Evolutionary conservation across 2,329 filamentous ascomycete species (phyloP), one percentile per base, ranked within the genome.

Genomic region (Aspergillus carbonarius): DNA sequence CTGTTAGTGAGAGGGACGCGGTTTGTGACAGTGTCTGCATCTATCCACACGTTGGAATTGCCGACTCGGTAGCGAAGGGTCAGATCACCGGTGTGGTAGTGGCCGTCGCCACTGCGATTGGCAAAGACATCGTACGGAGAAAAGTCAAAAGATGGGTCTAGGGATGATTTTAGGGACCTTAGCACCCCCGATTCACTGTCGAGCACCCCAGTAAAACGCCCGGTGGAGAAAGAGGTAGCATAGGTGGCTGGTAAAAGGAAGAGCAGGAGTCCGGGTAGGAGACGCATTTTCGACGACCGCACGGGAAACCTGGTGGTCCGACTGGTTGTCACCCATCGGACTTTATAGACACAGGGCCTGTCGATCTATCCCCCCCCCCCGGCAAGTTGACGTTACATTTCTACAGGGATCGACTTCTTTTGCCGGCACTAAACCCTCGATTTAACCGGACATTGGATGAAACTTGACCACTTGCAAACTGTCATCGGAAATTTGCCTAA

Each of bases 51-150:
- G 1, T 61, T 68, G 12, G 58, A 55, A 5, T 73, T 75, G 1
- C 68, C 68, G 2, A 71, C 62, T n/a, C 83, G 81, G 65, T 84
- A 86, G 12, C 83, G 79, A 46, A 82, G 77, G 0, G 82, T 85
- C 39, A 87, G 73, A 48, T 87, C 84, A 4, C 84, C 84, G 64
- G 82, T 81, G 66, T 87, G 84, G 60, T 86, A 85, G 60, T 85
- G 80, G 3, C 80, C 79, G 58, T 84, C 79, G 12, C 75, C 74
- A 10, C 81, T 77, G 7, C 84, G 76, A 15, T 72, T 70, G 0
- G 75, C 58, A 3, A 86, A 74, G 46, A 79, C 70, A 64, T 85
- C 83, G 7, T 74, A 81, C 0, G 84, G 83, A 2, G 84, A 74
- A 61, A 86, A 86, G 68, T 86, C 81, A 60, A 85, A 86, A 0